These are phyloP conservation scores for Epichloe scottii DNA, from an alignment of 2,329 filamentous ascomycete genomes.

Conservation along the genomic window DNA sequence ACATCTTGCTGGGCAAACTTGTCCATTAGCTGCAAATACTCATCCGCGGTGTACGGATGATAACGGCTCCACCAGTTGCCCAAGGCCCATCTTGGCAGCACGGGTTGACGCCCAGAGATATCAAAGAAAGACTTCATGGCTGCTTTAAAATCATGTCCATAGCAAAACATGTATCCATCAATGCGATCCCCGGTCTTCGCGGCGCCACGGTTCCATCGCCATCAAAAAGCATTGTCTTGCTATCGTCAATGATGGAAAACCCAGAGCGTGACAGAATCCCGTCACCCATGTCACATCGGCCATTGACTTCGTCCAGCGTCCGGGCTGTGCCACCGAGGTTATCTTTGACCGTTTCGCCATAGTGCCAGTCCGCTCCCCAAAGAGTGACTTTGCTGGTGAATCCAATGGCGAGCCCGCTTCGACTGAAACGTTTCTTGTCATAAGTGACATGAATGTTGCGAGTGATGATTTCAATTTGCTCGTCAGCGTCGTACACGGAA, in stretches of 20 bases:
- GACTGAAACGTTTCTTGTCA: constrained; percentile 41
- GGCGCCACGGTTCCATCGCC: constrained; percentile 38
- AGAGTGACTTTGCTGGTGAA: constrained; percentile 23
- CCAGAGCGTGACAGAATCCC: constrained; percentile 39
- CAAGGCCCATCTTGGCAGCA: constrained; percentile 43
- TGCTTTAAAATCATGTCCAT: constrained; percentile 41
- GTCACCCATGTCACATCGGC: constrained; percentile 33
- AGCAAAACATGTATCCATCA: constrained; percentile 47
- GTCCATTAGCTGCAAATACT: constrained; percentile 46
- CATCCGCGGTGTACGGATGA: constrained; percentile 40
- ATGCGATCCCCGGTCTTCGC: constrained; percentile 30
- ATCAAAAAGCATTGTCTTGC: constrained; percentile 43
- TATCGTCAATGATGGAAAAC: constrained; percentile 41
- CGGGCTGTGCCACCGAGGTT: constrained; percentile 37
- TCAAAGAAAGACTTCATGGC: constrained; percentile 42
- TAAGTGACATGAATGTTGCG: constrained; percentile 42
- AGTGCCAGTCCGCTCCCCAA: constrained; percentile 28
- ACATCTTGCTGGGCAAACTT: constrained; percentile 37
- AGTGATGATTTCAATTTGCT: constrained; percentile 42
- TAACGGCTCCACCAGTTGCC: constrained; percentile 57
- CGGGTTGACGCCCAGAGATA: constrained; percentile 41
- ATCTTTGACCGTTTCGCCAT: constrained; percentile 26
- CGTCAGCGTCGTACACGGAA: constrained; percentile 30
- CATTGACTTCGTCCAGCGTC: constrained; percentile 41
- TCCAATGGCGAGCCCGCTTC: constrained; percentile 34